These are phyloP conservation scores for Cytospora paraplurivora DNA, from an alignment of 2,329 filamentous ascomycete genomes.

Conservation along the genomic window DNA sequence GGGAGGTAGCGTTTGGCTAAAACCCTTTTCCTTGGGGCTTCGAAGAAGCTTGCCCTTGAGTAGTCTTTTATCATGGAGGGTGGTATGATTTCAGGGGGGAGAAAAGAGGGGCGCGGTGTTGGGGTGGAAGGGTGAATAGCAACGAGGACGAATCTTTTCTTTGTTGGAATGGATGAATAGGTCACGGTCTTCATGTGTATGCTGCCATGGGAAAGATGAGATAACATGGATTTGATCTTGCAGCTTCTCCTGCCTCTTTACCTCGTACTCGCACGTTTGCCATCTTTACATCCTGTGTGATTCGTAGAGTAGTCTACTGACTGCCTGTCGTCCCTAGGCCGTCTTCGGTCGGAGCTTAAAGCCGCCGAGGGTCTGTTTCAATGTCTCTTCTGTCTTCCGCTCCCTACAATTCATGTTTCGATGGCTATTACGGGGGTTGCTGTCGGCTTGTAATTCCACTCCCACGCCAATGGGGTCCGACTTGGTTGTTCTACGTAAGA, in stretches of 20 bases:
- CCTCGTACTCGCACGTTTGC: not conserved
- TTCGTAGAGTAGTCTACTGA: no score
- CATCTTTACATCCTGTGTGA: no score
- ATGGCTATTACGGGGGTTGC: no score
- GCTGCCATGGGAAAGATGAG: slow-evolving; percentile 29
- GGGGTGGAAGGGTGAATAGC: slow-evolving; percentile 2
- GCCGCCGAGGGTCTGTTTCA: no score
- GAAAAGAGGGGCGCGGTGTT: not conserved
- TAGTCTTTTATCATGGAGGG: not conserved
- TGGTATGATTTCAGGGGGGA: not conserved
- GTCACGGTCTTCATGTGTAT: slow-evolving; percentile 27
- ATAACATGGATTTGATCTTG: slow-evolving; percentile 23
- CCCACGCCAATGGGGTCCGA: no score
- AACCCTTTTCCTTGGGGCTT: not conserved
- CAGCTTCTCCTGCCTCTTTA: slow-evolving; percentile 2
- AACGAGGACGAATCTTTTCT: slow-evolving; percentile 2
- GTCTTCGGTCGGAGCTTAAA: no score
- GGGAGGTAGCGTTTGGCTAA: not conserved
- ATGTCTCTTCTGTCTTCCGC: no score
- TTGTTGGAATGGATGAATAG: slow-evolving; percentile 25
- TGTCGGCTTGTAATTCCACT: no score
- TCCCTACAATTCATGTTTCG: no score
- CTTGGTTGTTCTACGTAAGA: no score
- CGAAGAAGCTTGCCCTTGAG: not conserved
- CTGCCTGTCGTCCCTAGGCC: no score